Conservation (phyloP, 2,329 filamentous ascomycete species). For the Pezicula neosporulosa region DNA sequence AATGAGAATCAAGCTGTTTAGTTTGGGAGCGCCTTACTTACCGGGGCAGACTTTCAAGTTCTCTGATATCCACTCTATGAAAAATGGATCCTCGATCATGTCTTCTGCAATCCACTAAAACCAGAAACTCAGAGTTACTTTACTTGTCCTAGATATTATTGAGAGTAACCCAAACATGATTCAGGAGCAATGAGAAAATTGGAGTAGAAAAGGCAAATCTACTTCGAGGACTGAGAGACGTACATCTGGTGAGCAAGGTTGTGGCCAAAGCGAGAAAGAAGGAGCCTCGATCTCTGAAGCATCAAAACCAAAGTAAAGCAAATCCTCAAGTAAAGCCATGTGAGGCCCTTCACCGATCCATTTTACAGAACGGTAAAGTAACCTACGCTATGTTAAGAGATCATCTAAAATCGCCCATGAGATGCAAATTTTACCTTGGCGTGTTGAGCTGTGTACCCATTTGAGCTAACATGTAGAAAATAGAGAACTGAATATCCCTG, state of each 20-base stretch:
- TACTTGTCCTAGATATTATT: too few species aligned
- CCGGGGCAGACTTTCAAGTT: slow-evolving; percentile 2
- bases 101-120: neutral
- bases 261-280: neutral
- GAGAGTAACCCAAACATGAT: too few species aligned
- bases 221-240: too few species aligned
- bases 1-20: neutral
- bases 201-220: too few species aligned
- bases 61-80: slow-evolving; percentile 3
- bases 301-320: slow-evolving; percentile 1
- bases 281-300: neutral
- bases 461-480: neutral
- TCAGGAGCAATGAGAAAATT: too few species aligned
- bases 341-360: neutral
- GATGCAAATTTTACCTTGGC: neutral
- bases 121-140: too few species aligned
- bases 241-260: neutral
- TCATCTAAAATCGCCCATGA: neutral
- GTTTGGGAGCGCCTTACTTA: neutral
- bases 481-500: neutral
- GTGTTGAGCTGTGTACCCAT: slow-evolving; percentile 4
- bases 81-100: slow-evolving; percentile 1
- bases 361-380: neutral
- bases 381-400: neutral
- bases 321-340: neutral